phyloP scores from a whole-genome alignment of 352 stramenopile species.

The Phytophthora uliginosa region DNA sequence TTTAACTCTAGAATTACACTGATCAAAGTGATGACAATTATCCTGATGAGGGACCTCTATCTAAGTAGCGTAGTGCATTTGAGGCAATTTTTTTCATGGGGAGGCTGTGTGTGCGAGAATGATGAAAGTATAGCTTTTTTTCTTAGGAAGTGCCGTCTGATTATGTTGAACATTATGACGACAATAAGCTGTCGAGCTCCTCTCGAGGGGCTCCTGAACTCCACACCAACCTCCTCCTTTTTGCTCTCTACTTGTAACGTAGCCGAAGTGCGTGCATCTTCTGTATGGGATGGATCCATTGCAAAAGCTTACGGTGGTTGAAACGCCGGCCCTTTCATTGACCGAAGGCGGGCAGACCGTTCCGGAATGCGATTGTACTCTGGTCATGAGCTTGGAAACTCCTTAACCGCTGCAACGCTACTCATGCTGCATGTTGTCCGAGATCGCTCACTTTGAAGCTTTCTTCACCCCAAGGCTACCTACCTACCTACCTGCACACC shows the following conservation, averaged over 20 bases:
- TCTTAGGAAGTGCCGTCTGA: constrained; percentile 80
- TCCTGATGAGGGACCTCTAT: constrained; percentile 58
- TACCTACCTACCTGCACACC: background rate
- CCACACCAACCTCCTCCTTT: constrained; percentile 33
- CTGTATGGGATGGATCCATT: background rate
- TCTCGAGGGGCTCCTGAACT: constrained; percentile 56
- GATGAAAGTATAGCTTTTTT: constrained; percentile 75
- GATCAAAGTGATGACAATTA: constrained; percentile 68
- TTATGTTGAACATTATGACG: constrained; percentile 84
- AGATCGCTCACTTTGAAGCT: constrained; percentile 23
- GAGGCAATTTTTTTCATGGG: background rate
- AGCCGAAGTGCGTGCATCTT: background rate
- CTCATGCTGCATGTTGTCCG: background rate
- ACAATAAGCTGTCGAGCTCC: constrained; percentile 53
- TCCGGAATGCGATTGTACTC: constrained; percentile 18
- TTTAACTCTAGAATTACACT: constrained; percentile 84
- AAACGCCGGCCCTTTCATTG: background rate
- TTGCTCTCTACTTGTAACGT: background rate
- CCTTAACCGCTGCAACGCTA: constrained; percentile 3
- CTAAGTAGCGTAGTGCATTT: background rate
- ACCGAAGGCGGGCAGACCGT: constrained; percentile 7
- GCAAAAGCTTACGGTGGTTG: background rate
- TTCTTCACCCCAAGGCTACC: constrained; percentile 7
- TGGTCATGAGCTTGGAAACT: constrained; percentile 12
- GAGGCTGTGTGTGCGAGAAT: constrained; percentile 48